Conservation (phyloP, 768 basidiomycete species). For the Imleria badia region DNA sequence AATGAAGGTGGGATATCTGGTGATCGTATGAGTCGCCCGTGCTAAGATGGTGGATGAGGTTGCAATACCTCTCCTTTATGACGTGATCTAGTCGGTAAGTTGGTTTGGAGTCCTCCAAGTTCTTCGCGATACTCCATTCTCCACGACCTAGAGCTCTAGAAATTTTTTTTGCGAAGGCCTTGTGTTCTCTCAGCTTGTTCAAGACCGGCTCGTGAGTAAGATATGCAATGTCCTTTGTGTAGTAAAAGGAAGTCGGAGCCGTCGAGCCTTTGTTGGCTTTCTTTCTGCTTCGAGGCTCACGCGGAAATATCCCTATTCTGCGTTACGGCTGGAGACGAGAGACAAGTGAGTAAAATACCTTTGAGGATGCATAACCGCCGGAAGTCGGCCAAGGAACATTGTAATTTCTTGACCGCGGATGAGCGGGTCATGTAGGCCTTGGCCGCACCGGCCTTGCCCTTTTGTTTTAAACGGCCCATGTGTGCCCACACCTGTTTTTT, state of each 20-base stretch:
- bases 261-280: slow-evolving; percentile 97
- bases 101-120: slow-evolving; percentile 89
- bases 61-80: slow-evolving; percentile 87
- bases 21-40: slow-evolving; percentile 9
- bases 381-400: slow-evolving; percentile 96
- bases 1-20: slow-evolving; percentile 93
- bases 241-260: slow-evolving; percentile 97
- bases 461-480: slow-evolving; percentile 79
- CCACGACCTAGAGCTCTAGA: slow-evolving; percentile 88
- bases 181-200: slow-evolving; percentile 92
- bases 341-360: slow-evolving; percentile 49
- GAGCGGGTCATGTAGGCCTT: slow-evolving; percentile 92
- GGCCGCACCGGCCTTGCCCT: slow-evolving; percentile 89
- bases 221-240: slow-evolving; percentile 96
- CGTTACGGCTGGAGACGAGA: slow-evolving; percentile 9
- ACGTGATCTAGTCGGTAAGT: slow-evolving; percentile 92
- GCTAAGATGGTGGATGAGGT: background rate
- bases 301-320: slow-evolving; percentile 86
- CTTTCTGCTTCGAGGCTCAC: slow-evolving; percentile 90
- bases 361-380: slow-evolving; percentile 95
- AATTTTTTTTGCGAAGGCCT: slow-evolving; percentile 96
- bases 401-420: slow-evolving; percentile 89
- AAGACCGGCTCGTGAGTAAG: slow-evolving; percentile 95
- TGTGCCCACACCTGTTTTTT: background rate
- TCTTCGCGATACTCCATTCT: slow-evolving; percentile 95